phyloP scores from a whole-genome alignment of 2,329 filamentous ascomycete genomes.

The Dryadomyces sulphureus region DNA sequence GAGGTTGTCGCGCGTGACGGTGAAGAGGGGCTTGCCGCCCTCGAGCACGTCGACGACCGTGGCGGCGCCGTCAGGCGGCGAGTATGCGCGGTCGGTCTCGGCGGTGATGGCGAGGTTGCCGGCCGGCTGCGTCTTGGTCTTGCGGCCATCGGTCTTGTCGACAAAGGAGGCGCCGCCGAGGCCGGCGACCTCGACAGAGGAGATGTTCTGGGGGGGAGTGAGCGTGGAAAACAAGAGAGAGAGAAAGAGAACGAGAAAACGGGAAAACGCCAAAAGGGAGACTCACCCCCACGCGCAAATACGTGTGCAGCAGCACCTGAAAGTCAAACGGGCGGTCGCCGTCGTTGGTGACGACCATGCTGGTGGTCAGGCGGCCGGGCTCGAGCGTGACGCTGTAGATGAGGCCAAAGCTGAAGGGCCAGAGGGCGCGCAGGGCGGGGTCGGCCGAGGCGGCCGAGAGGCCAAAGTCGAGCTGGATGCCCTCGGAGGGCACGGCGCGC shows the following conservation, averaged over 20 bases:
- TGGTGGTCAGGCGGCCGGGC: conserved; percentile 60
- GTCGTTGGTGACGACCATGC: conserved; percentile 79
- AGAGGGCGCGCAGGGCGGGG: conserved; percentile 53
- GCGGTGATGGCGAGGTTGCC: conserved; percentile 51
- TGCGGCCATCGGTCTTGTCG: conserved; percentile 64
- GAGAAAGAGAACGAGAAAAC: neutral
- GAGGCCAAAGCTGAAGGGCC: conserved; percentile 78
- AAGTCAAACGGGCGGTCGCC: conserved; percentile 74
- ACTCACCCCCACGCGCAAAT: conserved; percentile 60
- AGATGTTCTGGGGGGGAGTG: conserved; percentile 51
- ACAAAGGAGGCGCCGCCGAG: conserved; percentile 63
- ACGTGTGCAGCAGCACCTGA: conserved; percentile 83
- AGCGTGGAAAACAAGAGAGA: neutral
- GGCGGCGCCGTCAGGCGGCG: conserved; percentile 45
- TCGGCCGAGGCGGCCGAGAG: conserved; percentile 60
- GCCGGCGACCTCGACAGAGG: conserved; percentile 54
- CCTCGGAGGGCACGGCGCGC: conserved; percentile 14
- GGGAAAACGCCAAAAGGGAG: neutral
- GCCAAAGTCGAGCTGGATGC: conserved; percentile 91
- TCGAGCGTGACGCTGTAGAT: conserved; percentile 86
- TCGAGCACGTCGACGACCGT: conserved; percentile 45
- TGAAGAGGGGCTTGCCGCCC: conserved; percentile 49
- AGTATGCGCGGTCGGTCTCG: conserved; percentile 85
- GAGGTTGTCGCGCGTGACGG: conserved; percentile 70
- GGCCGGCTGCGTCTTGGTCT: conserved; percentile 49